A percentile compares a stretch with the other conserved stretches of the same genome.
phyloP scores from a whole-genome alignment of 2,329 filamentous ascomycete species.

The Didymella pomorum region DNA sequence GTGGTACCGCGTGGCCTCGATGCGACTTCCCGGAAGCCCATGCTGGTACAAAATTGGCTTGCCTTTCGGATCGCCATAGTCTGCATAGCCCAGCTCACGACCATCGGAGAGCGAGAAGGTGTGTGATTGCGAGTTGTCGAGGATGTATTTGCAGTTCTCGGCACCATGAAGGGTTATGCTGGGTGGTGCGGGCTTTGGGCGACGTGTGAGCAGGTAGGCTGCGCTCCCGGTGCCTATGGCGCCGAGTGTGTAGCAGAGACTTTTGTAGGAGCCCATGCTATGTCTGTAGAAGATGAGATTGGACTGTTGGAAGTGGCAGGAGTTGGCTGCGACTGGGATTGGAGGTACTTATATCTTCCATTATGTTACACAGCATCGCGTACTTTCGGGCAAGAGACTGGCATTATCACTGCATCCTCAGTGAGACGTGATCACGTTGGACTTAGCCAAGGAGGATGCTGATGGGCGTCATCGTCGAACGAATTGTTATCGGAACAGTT shows the following conservation, averaged over 20 bases:
- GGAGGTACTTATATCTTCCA: not conserved
- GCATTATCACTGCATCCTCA: not conserved
- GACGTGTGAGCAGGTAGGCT: slow-evolving; percentile 4
- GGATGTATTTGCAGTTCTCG: slow-evolving; percentile 13
- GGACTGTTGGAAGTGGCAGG: too few relatives aligned
- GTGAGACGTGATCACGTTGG: slow-evolving; percentile 1
- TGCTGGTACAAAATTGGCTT: slow-evolving; percentile 41
- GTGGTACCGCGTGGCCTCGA: slow-evolving; percentile 39
- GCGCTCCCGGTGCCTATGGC: not conserved
- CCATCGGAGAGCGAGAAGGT: slow-evolving; percentile 47
- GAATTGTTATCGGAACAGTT: not conserved
- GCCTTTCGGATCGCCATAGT: slow-evolving; percentile 41
- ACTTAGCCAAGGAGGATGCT: slow-evolving; percentile 4
- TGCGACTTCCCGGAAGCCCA: slow-evolving; percentile 42
- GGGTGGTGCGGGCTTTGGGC: not conserved
- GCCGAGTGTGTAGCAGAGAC: slow-evolving; percentile 3
- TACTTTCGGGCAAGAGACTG: not conserved
- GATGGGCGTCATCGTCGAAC: slow-evolving; percentile 3
- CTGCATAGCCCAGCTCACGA: slow-evolving; percentile 48
- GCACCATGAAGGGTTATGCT: not conserved
- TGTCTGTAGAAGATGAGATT: not conserved
- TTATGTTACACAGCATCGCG: not conserved
- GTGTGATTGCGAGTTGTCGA: slow-evolving; percentile 38
- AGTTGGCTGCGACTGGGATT: not conserved
- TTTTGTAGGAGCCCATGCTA: not conserved